phyloP scores from a whole-genome alignment of 2,329 filamentous ascomycete species.

The Colletotrichum neosansevieriae region DNA sequence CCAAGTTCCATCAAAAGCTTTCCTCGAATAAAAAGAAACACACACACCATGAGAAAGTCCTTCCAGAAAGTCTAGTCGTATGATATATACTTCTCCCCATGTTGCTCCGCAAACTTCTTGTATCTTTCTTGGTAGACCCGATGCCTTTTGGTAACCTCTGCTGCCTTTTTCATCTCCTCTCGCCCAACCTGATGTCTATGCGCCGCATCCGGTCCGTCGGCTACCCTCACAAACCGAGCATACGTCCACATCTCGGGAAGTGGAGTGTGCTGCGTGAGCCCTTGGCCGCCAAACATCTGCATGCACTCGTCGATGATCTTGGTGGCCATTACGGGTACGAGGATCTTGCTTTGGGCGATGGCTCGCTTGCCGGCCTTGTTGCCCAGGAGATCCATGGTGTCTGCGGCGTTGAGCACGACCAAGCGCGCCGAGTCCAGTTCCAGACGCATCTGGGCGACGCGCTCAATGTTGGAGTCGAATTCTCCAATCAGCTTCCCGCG shows the following conservation, averaged over 20 bases:
- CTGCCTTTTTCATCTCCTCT: constrained; percentile 80
- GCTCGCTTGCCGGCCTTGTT: constrained; percentile 91
- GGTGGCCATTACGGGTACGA: constrained; percentile 84
- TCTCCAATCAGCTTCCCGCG: constrained; percentile 89
- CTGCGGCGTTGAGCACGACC: constrained; percentile 91
- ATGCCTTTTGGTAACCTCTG: constrained; percentile 70
- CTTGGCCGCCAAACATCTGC: constrained; percentile 90
- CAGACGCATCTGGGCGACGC: constrained; percentile 90
- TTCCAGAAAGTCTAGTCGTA: constrained; percentile 30
- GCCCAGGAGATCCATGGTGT: constrained; percentile 90
- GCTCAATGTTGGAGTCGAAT: constrained; percentile 94
- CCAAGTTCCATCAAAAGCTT: neutral
- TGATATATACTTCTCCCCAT: constrained; percentile 55
- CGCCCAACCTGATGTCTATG: constrained; percentile 84
- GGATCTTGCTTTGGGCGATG: constrained; percentile 96
- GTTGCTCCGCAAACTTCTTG: constrained; percentile 73
- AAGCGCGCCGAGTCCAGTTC: constrained; percentile 94
- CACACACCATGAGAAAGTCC: neutral
- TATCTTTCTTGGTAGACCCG: constrained; percentile 73
- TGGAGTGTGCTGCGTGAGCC: constrained; percentile 96
- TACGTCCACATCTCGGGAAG: constrained; percentile 87
- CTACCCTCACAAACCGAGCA: constrained; percentile 84
- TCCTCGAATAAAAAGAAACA: too few relatives aligned
- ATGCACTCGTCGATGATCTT: constrained; percentile 95
- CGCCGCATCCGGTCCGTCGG: constrained; percentile 97